Evolutionary conservation across 2,329 filamentous ascomycete species (phyloP), one percentile per base, ranked within the genome.

Genomic region (Cladosporium cucumerinum): DNA sequence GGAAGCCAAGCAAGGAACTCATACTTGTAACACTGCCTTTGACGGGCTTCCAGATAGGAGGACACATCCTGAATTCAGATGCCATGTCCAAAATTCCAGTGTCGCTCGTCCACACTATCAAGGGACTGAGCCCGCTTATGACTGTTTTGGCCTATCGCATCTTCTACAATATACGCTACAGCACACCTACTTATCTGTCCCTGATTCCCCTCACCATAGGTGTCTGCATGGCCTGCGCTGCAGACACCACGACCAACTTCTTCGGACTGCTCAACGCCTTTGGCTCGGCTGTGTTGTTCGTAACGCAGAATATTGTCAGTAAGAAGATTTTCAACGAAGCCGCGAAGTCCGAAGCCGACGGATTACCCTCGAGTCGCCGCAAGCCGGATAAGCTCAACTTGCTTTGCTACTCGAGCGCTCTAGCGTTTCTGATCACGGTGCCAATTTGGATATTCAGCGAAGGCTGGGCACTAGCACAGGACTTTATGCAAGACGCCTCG

Each of bases 241-340:
- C 93, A 14, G 92, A 93, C 73, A 93, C 96, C 71, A 89, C 92
- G 1, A 94, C 91, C 32, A 93, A 99, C 74, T 85, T 97, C 68
- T 85, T 95, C 60, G 95, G 95, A n/a, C 90, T 99, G 21, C 73
- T 94, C 12, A 94, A 93, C 73, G 93, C 95, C 3, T 89, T 99
- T 43, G 82, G 92, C 36, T 93, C 92, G n/a, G 92, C 95, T 8
- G 82, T 98, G 64, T 90, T 98, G 69, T 99, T 99, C 74, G 95
- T 99, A 39, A 95, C 93, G 0, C 95, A 99, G 75, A 99, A 99
- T 75, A 99, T 99, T 65, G 96, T 97, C 70, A 98, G 94, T 23
- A 99, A 99, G 79, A 92, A 92, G 69, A 87, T 99, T 11, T 99
- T 99, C 82, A 99, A 97, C 77, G 93, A 97, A 75, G 92, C 92